Conservation (phyloP, 1,139 yeast genomes). For the Zygosaccharomyces pseudobailii region DNA sequence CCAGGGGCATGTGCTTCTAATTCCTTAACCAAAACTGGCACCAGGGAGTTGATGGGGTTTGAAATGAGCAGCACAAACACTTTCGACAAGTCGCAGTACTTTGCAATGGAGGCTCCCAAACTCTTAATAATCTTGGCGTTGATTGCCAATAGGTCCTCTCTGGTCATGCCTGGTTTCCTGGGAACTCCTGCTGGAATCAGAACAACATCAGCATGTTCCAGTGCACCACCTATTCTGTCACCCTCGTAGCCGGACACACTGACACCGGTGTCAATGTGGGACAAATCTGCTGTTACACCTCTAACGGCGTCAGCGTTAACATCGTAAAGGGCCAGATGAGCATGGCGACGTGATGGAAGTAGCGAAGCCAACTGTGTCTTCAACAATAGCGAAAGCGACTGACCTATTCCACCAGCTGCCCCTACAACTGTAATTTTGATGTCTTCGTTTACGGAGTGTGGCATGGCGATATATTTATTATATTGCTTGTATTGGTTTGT, state of each 20-base stretch:
- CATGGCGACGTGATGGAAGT: conserved; percentile 24
- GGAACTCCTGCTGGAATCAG: conserved; percentile 96
- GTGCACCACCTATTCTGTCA: conserved; percentile 52
- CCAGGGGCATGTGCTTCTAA: conserved; percentile 39
- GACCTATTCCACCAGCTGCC: conserved; percentile 91
- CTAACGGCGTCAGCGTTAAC: conserved; percentile 52
- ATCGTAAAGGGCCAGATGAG: conserved; percentile 64
- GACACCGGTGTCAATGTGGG: conserved; percentile 83
- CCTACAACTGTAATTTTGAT: conserved; percentile 67
- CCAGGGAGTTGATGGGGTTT: conserved; percentile 95
- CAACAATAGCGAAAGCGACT: conserved; percentile 80
- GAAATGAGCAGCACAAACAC: conserved; percentile 68
- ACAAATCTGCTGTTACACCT: conserved; percentile 90
- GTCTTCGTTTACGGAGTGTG: conserved; percentile 17
- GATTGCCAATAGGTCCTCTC: conserved; percentile 91
- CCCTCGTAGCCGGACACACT: conserved; percentile 57
- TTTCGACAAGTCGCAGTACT: conserved; percentile 28
- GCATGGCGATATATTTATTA: conserved; percentile 14
- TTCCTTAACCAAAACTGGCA: conserved; percentile 87
- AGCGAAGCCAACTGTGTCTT: conserved; percentile 48
- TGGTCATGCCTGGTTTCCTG: conserved; percentile 97
- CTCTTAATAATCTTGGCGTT: conserved; percentile 87
- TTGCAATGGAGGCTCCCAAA: conserved; percentile 76
- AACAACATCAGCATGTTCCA: conserved; percentile 68
- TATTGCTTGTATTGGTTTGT: too few relatives aligned